These are phyloP conservation scores for Tricholoma sp. DNA, from an alignment of 768 basidiomycete species.

Conservation along the genomic window DNA sequence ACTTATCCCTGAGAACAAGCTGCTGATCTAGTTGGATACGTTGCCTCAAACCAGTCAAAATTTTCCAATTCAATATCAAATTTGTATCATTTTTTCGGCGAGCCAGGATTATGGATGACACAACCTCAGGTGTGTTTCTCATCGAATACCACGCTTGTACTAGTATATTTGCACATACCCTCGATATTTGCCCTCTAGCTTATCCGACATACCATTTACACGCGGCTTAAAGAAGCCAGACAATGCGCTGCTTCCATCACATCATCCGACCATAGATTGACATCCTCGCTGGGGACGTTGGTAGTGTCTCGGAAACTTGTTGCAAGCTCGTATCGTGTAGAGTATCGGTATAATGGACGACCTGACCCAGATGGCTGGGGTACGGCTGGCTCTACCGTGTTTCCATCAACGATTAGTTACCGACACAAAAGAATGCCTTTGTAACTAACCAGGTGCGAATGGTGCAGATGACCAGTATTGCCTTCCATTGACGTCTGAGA, in stretches of 20 bases:
- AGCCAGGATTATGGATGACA: no score
- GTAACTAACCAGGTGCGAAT: not conserved
- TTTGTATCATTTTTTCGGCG: no score
- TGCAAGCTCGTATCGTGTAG: not conserved
- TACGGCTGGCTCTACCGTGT: not conserved
- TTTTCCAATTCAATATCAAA: no score
- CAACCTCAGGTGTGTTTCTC: no score
- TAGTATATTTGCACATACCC: no score
- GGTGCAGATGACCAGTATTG: not conserved
- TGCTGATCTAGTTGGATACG: no score
- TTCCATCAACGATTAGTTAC: not conserved
- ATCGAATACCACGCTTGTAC: no score
- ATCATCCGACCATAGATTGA: not conserved
- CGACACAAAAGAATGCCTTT: not conserved
- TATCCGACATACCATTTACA: no score
- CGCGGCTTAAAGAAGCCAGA: not conserved
- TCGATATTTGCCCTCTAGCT: no score
- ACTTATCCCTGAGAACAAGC: no score
- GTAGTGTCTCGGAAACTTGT: not conserved
- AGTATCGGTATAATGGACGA: not conserved
- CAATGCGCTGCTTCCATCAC: not conserved
- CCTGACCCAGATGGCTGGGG: not conserved
- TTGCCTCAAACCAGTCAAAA: no score
- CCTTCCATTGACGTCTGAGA: no score
- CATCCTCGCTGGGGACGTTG: not conserved